Conservation (phyloP, 306 rosid species). For the Malus domestica region ASM211411v1 NC_041789.1:26646501-26647000, state of each 20-base stretch:
- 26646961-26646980: not conserved
- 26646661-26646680: slow-evolving; percentile 20
- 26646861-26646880: slow-evolving; percentile 35
- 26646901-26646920: not conserved
- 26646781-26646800: slow-evolving; percentile 66
- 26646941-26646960: slow-evolving; percentile 7
- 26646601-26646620: slow-evolving; percentile 77
- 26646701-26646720: not conserved
- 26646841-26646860: slow-evolving; percentile 49
- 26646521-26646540: not conserved
- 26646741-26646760: not conserved
- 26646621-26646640: slow-evolving; percentile 66
- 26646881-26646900: slow-evolving; percentile 22
- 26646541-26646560: not conserved
- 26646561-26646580: slow-evolving; percentile 50
- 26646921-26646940: not conserved
- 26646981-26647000: slow-evolving; percentile 4
- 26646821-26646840: slow-evolving; percentile 75
- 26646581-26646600: slow-evolving; percentile 77
- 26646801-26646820: slow-evolving; percentile 81
- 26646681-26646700: not conserved
- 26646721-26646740: not conserved
- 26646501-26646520: not conserved
- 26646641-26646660: slow-evolving; percentile 65
- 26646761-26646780: not conserved